Conservation (phyloP, 1,284 basidiomycete genomes). For the Cronartium quercuum region DNA sequence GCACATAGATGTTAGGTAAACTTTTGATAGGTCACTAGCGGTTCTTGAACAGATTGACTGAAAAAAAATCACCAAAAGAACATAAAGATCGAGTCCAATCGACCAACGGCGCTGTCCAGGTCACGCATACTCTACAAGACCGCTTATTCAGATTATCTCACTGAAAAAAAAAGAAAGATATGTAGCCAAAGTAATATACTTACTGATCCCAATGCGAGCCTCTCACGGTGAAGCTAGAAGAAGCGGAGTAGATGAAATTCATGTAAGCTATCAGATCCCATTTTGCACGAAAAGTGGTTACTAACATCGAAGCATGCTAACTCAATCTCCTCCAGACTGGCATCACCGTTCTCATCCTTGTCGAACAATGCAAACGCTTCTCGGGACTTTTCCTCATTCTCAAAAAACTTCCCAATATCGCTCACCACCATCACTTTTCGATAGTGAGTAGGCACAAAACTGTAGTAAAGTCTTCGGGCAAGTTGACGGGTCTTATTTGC, state of each 20-base stretch:
- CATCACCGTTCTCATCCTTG: conserved; percentile 73
- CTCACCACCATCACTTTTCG: conserved; percentile 59
- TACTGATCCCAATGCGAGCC: conserved; percentile 67
- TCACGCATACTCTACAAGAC: conserved; percentile 65
- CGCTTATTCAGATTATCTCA: too few species aligned
- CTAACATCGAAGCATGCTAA: conserved; percentile 59
- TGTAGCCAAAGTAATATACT: background rate
- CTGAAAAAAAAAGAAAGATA: background rate
- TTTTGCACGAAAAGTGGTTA: background rate
- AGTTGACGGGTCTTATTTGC: conserved; percentile 75
- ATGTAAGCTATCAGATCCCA: background rate
- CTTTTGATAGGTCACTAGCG: too few species aligned
- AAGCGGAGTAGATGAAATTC: background rate
- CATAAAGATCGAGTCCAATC: conserved; percentile 50
- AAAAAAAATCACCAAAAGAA: conserved; percentile 43
- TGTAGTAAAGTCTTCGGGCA: conserved; percentile 78
- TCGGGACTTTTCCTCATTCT: conserved; percentile 59
- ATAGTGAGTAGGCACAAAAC: conserved; percentile 62
- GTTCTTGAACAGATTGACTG: background rate
- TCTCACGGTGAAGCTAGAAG: conserved; percentile 70
- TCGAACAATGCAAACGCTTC: conserved; percentile 70
- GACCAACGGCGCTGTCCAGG: conserved; percentile 77
- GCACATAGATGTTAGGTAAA: too few species aligned
- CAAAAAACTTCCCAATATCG: conserved; percentile 71
- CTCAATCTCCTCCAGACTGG: conserved; percentile 67